A percentile compares a stretch with the other conserved stretches of the same genome.
These are phyloP conservation scores for Trichoderma brevicompactum DNA, from an alignment of 2,329 filamentous ascomycete genomes.

Conservation along the genomic window DNA sequence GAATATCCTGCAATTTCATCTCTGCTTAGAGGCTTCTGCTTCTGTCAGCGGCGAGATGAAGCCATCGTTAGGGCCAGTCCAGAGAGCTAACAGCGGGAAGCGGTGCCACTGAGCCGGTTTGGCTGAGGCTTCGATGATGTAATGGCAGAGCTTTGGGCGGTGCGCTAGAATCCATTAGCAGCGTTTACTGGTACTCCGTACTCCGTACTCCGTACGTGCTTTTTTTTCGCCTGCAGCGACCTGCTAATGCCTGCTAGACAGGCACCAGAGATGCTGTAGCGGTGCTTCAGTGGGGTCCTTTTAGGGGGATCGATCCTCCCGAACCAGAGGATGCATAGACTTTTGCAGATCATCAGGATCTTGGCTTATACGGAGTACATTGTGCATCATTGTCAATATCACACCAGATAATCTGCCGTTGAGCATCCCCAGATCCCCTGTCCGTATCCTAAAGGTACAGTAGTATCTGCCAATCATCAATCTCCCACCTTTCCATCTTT, in stretches of 20 bases:
- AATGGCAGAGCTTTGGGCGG: constrained; percentile 14
- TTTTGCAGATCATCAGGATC: too few relatives aligned
- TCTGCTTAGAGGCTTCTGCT: too few relatives aligned
- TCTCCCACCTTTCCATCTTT: not conserved
- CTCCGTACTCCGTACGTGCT: not conserved
- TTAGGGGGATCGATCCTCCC: not conserved
- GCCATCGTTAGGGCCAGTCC: not conserved
- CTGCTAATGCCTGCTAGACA: not conserved
- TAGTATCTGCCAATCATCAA: not conserved
- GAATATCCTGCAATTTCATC: too few relatives aligned
- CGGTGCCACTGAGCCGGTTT: not conserved
- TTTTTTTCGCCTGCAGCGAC: not conserved
- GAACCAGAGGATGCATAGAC: too few relatives aligned
- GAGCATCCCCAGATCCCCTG: too few relatives aligned
- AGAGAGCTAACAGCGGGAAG: not conserved
- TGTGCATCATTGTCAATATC: too few relatives aligned
- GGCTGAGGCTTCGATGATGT: constrained; percentile 21
- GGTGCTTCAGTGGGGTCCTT: constrained; percentile 5
- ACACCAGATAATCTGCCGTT: too few relatives aligned
- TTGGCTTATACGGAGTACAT: too few relatives aligned
- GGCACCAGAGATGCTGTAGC: not conserved
- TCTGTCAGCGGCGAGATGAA: not conserved
- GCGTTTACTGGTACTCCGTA: not conserved
- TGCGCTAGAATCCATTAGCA: constrained; percentile 4
- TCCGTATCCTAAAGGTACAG: too few relatives aligned